These are phyloP conservation scores for Coemansia sp. DNA, from an alignment of 192 early-diverging fungal genomes.

Conservation along the genomic window DNA sequence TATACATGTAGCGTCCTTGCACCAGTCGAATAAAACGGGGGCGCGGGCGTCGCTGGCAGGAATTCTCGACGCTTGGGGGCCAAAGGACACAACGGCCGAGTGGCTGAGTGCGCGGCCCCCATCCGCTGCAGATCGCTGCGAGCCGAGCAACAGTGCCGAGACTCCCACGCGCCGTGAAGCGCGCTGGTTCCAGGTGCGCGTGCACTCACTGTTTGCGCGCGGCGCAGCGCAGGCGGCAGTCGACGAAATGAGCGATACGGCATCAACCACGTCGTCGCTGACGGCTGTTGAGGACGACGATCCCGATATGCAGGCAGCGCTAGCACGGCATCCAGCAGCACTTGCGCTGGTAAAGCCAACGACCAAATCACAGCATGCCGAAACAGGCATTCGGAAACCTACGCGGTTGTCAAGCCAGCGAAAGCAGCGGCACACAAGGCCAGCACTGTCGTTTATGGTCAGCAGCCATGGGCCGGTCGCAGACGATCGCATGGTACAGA, in stretches of 20 bases:
- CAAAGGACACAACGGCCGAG: background rate
- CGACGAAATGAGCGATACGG: background rate
- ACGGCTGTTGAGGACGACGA: background rate
- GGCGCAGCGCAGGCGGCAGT: constrained; percentile 3
- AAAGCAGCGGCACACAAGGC: background rate
- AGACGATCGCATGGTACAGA: constrained; percentile 5
- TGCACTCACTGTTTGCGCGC: constrained; percentile 14
- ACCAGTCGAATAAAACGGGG: constrained; percentile 10
- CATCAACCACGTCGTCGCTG: background rate
- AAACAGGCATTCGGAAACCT: background rate
- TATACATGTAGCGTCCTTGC: constrained; percentile 12
- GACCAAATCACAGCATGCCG: background rate
- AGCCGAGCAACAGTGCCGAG: background rate
- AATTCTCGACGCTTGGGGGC: constrained; percentile 11
- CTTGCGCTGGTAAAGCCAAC: constrained; percentile 11
- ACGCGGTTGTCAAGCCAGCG: constrained; percentile 2
- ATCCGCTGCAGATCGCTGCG: background rate
- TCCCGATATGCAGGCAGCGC: constrained; percentile 1
- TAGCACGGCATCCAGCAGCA: constrained; percentile 16
- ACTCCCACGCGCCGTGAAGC: background rate
- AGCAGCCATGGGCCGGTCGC: background rate
- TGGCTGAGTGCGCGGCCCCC: constrained; percentile 11
- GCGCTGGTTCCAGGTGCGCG: constrained; percentile 16
- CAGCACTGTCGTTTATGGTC: constrained; percentile 18
- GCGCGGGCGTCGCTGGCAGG: constrained; percentile 19